These are phyloP conservation scores for Suhomyces guaymorum DNA, from an alignment of 1,139 yeast genomes.

Conservation along the genomic window DNA sequence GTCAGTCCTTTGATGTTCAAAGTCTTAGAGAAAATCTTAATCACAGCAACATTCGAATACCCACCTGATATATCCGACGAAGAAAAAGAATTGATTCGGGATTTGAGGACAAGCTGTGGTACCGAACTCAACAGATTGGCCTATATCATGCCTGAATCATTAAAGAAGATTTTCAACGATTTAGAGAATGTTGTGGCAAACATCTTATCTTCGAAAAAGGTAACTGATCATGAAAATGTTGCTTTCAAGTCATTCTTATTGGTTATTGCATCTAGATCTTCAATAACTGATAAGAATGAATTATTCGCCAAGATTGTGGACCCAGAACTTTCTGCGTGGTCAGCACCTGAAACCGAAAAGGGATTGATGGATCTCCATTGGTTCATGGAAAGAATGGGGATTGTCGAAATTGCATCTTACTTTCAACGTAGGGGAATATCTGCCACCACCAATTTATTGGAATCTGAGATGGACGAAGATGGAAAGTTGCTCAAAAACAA, in stretches of 20 bases:
- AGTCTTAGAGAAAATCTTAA: conserved; percentile 81
- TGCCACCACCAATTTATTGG: conserved; percentile 70
- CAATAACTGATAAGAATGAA: conserved; percentile 66
- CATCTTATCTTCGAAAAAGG: conserved; percentile 66
- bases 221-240: conserved; percentile 88
- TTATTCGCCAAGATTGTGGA: conserved; percentile 86
- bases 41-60: conserved; percentile 83
- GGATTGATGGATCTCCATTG: conserved; percentile 88
- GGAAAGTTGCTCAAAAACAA: conserved; percentile 76
- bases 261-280: conserved; percentile 87
- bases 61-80: conserved; percentile 70
- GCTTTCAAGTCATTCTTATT: conserved; percentile 89
- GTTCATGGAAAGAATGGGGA: conserved; percentile 97
- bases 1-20: conserved; percentile 71
- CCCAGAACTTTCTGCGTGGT: conserved; percentile 91
- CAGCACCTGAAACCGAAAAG: conserved; percentile 84
- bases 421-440: conserved; percentile 81
- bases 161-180: conserved; percentile 77
- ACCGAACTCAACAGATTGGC: conserved; percentile 93
- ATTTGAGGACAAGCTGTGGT: conserved; percentile 88
- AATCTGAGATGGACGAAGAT: conserved; percentile 87
- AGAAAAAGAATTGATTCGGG: conserved; percentile 78
- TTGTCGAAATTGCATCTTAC: conserved; percentile 89
- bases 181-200: conserved; percentile 78
- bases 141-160: conserved; percentile 87